These are phyloP conservation scores for Cystofilobasidium macerans DNA, from an alignment of 768 basidiomycete species.

Conservation along the genomic window DNA sequence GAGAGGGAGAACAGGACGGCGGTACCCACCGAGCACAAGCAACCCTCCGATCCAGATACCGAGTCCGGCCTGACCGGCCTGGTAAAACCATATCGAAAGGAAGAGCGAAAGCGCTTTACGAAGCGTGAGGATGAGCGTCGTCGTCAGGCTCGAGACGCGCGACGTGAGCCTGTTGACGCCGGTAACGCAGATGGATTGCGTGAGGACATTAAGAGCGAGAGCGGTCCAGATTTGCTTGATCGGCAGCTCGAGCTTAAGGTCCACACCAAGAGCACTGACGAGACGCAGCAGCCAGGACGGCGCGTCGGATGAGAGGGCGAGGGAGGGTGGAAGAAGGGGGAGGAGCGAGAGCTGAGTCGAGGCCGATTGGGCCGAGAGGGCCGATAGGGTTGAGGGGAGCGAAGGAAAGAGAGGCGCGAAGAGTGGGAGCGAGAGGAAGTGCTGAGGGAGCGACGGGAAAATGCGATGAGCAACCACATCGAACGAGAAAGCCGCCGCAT, in stretches of 20 bases:
- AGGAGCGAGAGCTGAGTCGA: conserved; percentile 19
- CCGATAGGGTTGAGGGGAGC: conserved; percentile 5
- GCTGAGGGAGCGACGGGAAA: conserved; percentile 43
- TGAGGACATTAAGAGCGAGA: conserved; percentile 53
- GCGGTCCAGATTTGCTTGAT: conserved; percentile 47
- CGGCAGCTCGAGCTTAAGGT: conserved; percentile 9
- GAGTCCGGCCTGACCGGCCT: conserved; percentile 51
- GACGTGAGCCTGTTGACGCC: conserved; percentile 73
- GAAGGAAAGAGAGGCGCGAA: conserved; percentile 54
- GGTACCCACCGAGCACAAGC: conserved; percentile 52
- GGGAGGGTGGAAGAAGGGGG: conserved; percentile 13
- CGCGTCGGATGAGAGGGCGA: neutral
- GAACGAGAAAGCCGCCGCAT: neutral
- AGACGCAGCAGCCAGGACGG: neutral
- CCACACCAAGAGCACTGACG: conserved; percentile 22
- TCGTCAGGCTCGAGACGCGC: conserved; percentile 60
- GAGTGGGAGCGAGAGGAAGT: conserved; percentile 64
- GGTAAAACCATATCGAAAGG: conserved; percentile 77
- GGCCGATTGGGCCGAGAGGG: conserved; percentile 6
- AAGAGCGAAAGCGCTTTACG: conserved; percentile 71
- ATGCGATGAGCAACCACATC: too few relatives aligned
- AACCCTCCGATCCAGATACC: conserved; percentile 55
- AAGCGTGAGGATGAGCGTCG: conserved; percentile 65
- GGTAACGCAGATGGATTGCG: conserved; percentile 69
- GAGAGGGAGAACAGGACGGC: neutral